Percentiles rank a stretch among this genome's conserved stretches.
phyloP scores from a whole-genome alignment of 2,329 filamentous ascomycete species.

The Ceratocystis variospora region DNA sequence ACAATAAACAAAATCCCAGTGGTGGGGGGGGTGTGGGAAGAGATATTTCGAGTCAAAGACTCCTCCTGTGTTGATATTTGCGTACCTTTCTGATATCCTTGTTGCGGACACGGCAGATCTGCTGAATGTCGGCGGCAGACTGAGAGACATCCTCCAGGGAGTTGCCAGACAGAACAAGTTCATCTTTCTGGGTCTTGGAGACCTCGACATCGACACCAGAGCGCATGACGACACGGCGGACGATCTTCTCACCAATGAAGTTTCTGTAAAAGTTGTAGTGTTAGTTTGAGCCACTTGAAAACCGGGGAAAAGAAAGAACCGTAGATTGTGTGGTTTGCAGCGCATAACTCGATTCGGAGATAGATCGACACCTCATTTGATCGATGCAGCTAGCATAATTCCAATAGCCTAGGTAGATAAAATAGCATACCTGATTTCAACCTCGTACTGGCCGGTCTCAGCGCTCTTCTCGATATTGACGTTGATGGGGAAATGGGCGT shows the following conservation, averaged over 20 bases:
- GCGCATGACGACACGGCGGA: conserved; percentile 81
- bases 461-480: conserved; percentile 96
- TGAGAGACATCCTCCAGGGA: conserved; percentile 95
- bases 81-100: conserved; percentile 99
- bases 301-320: no score
- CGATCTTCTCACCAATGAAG: conserved; percentile 99
- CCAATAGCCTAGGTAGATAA: neutral
- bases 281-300: conserved; percentile 23
- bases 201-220: conserved; percentile 79
- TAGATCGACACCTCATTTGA: neutral
- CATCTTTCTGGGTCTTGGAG: conserved; percentile 92
- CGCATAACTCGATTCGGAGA: neutral
- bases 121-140: conserved; percentile 97
- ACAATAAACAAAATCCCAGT: no score
- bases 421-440: conserved; percentile 80
- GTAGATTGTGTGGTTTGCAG: neutral
- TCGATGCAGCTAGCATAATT: neutral
- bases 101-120: conserved; percentile 98
- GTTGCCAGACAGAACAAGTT: conserved; percentile 87
- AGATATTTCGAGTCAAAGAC: neutral
- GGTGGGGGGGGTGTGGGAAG: no score
- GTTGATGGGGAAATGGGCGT: conserved; percentile 99
- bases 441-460: conserved; percentile 75
- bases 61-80: neutral
- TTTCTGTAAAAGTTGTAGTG: conserved; percentile 44